These are phyloP conservation scores for Pholiota adiposa DNA, from an alignment of 1,284 basidiomycete species.

Conservation along the genomic window DNA sequence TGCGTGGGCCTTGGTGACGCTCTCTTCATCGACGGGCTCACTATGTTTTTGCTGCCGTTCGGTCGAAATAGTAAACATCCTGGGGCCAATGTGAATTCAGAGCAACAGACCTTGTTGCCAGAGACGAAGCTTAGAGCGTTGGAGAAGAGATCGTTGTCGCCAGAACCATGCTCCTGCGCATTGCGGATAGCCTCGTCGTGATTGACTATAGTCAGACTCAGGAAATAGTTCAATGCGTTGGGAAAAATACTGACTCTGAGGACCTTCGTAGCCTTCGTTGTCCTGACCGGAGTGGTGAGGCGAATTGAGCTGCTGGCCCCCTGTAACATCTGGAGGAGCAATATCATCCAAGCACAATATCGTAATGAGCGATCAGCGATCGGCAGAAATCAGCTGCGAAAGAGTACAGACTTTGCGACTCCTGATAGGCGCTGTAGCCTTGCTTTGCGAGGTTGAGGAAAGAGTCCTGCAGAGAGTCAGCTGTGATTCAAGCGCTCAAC, in stretches of 20 bases:
- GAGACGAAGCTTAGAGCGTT: constrained; percentile 55
- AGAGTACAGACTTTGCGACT: constrained; percentile 28
- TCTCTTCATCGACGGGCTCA: constrained; percentile 68
- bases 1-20: constrained; percentile 63
- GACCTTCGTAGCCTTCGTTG: constrained; percentile 21
- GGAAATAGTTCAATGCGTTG: not conserved
- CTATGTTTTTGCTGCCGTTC: constrained; percentile 49
- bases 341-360: constrained; percentile 7
- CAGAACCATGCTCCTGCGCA: constrained; percentile 55
- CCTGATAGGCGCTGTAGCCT: constrained; percentile 55
- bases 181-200: constrained; percentile 57
- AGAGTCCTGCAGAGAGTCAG: constrained; percentile 49
- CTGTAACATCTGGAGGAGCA: constrained; percentile 41
- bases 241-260: constrained; percentile 28
- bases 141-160: constrained; percentile 54
- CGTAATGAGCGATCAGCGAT: constrained; percentile 21
- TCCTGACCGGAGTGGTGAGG: constrained; percentile 44
- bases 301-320: constrained; percentile 64
- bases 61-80: not conserved
- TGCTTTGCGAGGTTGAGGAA: constrained; percentile 73
- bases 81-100: not conserved
- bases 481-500: not conserved
- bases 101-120: constrained; percentile 50
- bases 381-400: constrained; percentile 3
- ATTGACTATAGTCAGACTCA: constrained; percentile 49